A percentile compares a stretch with the other conserved stretches of the same genome.
Conservation (phyloP, 2,329 filamentous ascomycete species). For the Pseudogymnoascus sp. region DNA sequence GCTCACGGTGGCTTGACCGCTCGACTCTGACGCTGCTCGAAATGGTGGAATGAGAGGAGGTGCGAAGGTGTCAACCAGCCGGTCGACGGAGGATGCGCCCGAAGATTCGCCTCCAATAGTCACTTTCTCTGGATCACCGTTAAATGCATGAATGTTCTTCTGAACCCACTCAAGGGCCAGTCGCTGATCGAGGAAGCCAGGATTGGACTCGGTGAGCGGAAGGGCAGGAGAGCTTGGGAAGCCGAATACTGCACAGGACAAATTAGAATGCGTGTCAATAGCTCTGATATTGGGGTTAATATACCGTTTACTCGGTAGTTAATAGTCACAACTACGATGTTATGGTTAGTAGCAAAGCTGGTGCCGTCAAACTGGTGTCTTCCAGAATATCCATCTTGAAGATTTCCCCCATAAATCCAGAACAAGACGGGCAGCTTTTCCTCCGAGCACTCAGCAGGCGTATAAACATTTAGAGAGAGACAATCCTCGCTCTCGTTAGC, state of each 20-base stretch:
- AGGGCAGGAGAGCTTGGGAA: constrained; percentile 42
- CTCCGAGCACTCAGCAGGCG: neutral
- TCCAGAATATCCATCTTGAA: constrained; percentile 13
- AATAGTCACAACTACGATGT: constrained; percentile 17
- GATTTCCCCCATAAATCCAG: constrained; percentile 12
- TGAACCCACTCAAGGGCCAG: constrained; percentile 46
- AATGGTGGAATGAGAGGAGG: constrained; percentile 10
- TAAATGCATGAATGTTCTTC: constrained; percentile 43
- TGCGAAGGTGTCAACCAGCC: neutral
- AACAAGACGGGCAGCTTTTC: constrained; percentile 6
- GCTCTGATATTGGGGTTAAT: neutral
- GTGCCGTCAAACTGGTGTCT: constrained; percentile 16
- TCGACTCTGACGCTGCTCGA: constrained; percentile 7
- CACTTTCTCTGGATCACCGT: constrained; percentile 42
- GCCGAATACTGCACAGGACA: constrained; percentile 33
- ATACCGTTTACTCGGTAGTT: constrained; percentile 17
- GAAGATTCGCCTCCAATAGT: constrained; percentile 50
- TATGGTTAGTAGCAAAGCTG: constrained; percentile 14
- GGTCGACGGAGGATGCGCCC: constrained; percentile 33
- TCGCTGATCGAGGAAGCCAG: constrained; percentile 45
- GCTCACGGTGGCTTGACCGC: neutral
- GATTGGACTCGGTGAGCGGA: constrained; percentile 36
- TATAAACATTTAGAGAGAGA: constrained; percentile 11
- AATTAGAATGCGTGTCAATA: neutral
- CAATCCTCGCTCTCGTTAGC: constrained; percentile 12